A percentile compares a stretch with the other conserved stretches of the same genome.
These are phyloP conservation scores for Linum lewisii DNA, from an alignment of 345 rosid genomes.

Conservation along the genomic window DNA sequence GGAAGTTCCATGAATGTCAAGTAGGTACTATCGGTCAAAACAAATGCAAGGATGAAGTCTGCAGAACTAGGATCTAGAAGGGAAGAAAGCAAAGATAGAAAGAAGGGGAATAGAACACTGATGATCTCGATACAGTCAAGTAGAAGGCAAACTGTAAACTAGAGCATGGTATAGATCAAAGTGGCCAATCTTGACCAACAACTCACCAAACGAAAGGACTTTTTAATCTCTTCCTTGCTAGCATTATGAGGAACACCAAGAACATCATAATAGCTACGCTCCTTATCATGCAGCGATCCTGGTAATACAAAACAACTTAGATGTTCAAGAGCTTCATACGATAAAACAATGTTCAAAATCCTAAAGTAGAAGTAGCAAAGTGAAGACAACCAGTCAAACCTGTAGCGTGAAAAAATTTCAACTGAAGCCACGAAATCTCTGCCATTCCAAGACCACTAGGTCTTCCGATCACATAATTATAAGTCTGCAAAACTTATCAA, in stretches of 20 bases:
- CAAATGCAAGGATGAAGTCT: constrained; percentile 1
- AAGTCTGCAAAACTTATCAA: constrained; percentile 29
- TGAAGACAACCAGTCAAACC: constrained; percentile 25
- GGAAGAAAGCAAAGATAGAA: constrained; percentile 1
- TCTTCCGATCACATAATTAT: constrained; percentile 23
- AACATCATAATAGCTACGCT: constrained; percentile 51
- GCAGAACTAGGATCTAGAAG: constrained; percentile 3
- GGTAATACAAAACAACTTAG: constrained; percentile 3
- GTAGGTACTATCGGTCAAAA: too few species aligned
- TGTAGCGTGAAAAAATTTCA: constrained; percentile 50
- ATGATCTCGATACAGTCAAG: not conserved
- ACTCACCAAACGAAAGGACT: constrained; percentile 66
- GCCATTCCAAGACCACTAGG: constrained; percentile 21
- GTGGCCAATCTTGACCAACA: not conserved
- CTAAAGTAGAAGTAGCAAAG: not conserved
- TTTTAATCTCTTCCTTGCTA: constrained; percentile 66
- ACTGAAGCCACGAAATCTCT: constrained; percentile 25
- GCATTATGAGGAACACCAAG: constrained; percentile 74
- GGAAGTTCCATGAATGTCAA: too few species aligned
- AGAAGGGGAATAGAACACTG: not conserved
- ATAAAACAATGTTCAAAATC: not conserved
- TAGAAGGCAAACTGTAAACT: not conserved
- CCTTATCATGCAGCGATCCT: constrained; percentile 39
- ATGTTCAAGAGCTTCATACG: too few species aligned
- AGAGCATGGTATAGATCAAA: not conserved